Percentiles rank a stretch among this genome's conserved stretches.
phyloP scores from a whole-genome alignment of 1,139 yeast genomes.

The Meyerozyma guilliermondii region DNA sequence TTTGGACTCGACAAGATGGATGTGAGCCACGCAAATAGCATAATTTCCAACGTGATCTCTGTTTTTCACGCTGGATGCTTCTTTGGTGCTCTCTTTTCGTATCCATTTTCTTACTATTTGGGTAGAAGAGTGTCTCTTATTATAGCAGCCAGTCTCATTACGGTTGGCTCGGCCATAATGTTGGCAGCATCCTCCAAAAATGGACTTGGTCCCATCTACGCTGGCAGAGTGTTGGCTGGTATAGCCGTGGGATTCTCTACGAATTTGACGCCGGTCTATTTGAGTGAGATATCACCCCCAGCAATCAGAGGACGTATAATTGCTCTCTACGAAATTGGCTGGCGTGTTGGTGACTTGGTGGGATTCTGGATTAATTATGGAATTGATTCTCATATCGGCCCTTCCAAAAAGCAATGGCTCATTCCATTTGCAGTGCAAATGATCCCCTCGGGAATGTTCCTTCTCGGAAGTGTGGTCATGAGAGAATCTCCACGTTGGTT shows the following conservation, averaged over 20 bases:
- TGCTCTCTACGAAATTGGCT: constrained; percentile 37
- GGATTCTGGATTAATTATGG: constrained; percentile 44
- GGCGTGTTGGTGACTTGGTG: constrained; percentile 40
- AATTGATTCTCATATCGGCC: constrained; percentile 25
- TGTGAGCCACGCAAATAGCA: constrained; percentile 17
- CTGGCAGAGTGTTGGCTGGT: constrained; percentile 39
- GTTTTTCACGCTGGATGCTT: constrained; percentile 45
- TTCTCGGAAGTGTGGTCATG: constrained; percentile 31
- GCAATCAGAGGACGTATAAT: constrained; percentile 37
- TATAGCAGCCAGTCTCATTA: constrained; percentile 29
- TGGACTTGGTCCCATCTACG: constrained; percentile 39
- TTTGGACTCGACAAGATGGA: constrained; percentile 27
- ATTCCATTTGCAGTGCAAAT: constrained; percentile 42
- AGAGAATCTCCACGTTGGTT: constrained; percentile 40
- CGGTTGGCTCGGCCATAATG: constrained; percentile 38
- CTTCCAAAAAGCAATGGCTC: constrained; percentile 33
- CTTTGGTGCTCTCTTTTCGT: constrained; percentile 41
- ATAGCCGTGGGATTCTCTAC: constrained; percentile 38
- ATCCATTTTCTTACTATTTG: constrained; percentile 32
- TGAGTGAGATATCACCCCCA: constrained; percentile 38
- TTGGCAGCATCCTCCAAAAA: constrained; percentile 24
- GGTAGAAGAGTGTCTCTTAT: constrained; percentile 36
- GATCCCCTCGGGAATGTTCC: constrained; percentile 37
- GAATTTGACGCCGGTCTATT: constrained; percentile 37
- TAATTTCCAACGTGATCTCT: constrained; percentile 35